Evolutionary conservation across 768 basidiomycete genomes (phyloP).

Genomic region (Cystofilobasidium bisporidii): DNA sequence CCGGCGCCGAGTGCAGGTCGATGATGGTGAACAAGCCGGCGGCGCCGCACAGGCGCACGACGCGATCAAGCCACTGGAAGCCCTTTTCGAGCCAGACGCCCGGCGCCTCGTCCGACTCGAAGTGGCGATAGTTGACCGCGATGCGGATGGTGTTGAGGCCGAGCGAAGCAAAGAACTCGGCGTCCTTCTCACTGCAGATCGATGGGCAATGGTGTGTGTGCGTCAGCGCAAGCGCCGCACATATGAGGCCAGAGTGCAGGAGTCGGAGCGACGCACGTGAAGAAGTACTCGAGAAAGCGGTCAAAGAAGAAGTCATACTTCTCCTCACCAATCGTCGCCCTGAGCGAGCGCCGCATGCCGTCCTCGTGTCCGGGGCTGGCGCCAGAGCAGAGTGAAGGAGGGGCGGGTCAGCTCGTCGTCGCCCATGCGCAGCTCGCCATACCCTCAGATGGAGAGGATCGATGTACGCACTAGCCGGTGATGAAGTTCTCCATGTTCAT

Average conservation of each 20-base stretch:
- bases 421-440: no score
- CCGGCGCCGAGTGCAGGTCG: conserved; percentile 59
- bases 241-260: no score
- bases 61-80: conserved; percentile 75
- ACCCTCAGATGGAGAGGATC: no score
- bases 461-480: conserved; percentile 12
- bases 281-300: conserved; percentile 72
- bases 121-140: conserved; percentile 64
- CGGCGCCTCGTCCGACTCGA: conserved; percentile 47
- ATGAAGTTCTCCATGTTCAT: conserved; percentile 38
- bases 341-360: conserved; percentile 64
- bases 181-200: conserved; percentile 49
- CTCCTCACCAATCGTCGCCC: conserved; percentile 53
- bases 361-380: conserved; percentile 73
- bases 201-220: no score
- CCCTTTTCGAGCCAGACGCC: conserved; percentile 58
- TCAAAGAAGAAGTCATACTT: conserved; percentile 57
- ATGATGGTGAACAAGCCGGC: conserved; percentile 67
- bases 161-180: conserved; percentile 57
- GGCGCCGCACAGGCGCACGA: conserved; percentile 62
- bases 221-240: no score
- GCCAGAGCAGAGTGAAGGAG: conserved; percentile 35
- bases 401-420: no score
- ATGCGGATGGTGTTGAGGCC: conserved; percentile 72
- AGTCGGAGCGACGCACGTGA: conserved; percentile 41